A percentile compares a stretch with the other conserved stretches of the same genome.
Conservation (phyloP, 1,139 yeast genomes). For the Blastobotrys ciferrii region DNA sequence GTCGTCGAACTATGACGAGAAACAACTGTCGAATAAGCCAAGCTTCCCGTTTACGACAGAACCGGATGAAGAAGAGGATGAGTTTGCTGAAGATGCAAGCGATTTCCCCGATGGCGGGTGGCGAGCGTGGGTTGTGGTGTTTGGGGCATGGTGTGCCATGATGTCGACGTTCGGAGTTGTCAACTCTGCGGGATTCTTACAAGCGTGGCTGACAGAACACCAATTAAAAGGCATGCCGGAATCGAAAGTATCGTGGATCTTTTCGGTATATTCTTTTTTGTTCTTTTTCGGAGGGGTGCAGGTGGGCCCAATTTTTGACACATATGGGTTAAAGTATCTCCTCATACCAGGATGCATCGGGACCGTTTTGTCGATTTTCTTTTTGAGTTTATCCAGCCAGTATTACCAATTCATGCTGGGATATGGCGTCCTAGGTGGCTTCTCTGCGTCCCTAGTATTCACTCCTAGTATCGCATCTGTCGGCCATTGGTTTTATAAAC, state of each 20-base stretch:
- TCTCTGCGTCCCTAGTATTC: conserved; percentile 57
- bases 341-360: conserved; percentile 47
- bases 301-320: conserved; percentile 62
- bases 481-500: conserved; percentile 59
- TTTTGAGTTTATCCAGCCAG: conserved; percentile 52
- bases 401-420: conserved; percentile 60
- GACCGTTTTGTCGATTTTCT: conserved; percentile 51
- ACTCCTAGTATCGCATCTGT: conserved; percentile 59
- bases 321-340: conserved; percentile 53
- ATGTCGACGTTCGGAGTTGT: conserved; percentile 62
- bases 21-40: too few relatives aligned
- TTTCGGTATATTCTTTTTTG: conserved; percentile 57
- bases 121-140: conserved; percentile 51
- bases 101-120: too few relatives aligned
- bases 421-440: conserved; percentile 54
- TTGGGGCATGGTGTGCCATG: conserved; percentile 65
- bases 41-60: too few relatives aligned
- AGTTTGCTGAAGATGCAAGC: too few relatives aligned
- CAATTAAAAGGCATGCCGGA: conserved; percentile 48
- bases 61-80: too few relatives aligned
- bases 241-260: conserved; percentile 65
- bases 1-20: too few relatives aligned
- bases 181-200: conserved; percentile 68
- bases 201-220: conserved; percentile 58
- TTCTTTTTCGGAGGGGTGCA: conserved; percentile 55